phyloP scores from a whole-genome alignment of 2,329 filamentous ascomycete species.

The Fusarium euwallaceae region DNA sequence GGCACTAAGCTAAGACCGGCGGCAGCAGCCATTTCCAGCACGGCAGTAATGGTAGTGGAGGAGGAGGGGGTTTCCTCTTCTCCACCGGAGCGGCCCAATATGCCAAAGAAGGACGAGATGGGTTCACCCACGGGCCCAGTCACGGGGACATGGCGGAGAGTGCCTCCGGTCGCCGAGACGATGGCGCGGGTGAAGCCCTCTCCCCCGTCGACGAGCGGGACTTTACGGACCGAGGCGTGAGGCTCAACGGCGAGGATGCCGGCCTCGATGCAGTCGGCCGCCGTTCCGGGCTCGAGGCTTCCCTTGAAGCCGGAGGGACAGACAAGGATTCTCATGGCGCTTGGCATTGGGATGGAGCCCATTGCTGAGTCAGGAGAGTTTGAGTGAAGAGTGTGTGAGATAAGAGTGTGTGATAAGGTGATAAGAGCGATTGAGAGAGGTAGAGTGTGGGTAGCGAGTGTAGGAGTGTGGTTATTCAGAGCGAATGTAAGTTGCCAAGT shows the following conservation, averaged over 20 bases:
- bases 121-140: conserved; percentile 59
- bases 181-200: conserved; percentile 65
- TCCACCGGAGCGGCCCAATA: conserved; percentile 49
- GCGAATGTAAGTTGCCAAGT: conserved; percentile 13
- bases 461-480: neutral
- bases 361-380: conserved; percentile 9
- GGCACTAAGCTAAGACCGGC: conserved; percentile 65
- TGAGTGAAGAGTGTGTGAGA: neutral
- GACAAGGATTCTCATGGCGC: conserved; percentile 56
- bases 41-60: conserved; percentile 48
- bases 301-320: conserved; percentile 68
- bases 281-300: conserved; percentile 62
- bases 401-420: neutral
- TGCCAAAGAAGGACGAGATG: conserved; percentile 61
- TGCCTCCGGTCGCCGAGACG: conserved; percentile 58
- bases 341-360: conserved; percentile 12
- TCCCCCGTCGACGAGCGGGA: conserved; percentile 66
- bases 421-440: neutral
- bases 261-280: conserved; percentile 63
- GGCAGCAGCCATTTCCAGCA: conserved; percentile 67
- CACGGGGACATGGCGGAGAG: conserved; percentile 53
- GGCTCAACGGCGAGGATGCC: conserved; percentile 60
- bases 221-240: conserved; percentile 59
- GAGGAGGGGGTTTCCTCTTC: conserved; percentile 9
- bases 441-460: conserved; percentile 1